Evolutionary conservation across 805 yeast species (phyloP).

Genomic region (Saccharomycopsis sp.): DNA sequence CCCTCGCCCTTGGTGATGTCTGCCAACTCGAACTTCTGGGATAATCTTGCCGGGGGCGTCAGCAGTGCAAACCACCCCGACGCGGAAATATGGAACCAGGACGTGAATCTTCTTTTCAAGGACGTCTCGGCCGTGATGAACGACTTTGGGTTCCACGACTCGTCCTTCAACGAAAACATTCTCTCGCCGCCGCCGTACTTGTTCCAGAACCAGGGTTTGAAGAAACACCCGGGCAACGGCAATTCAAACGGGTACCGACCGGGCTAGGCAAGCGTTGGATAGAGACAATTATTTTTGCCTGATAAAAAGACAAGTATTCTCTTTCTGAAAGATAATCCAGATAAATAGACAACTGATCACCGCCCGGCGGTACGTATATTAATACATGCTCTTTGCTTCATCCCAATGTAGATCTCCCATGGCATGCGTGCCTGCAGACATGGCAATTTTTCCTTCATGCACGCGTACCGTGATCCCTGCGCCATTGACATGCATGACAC

Average conservation of each 20-base stretch:
- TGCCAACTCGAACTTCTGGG: not conserved
- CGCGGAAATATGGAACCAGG: slow-evolving; percentile 10
- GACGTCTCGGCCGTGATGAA: slow-evolving; percentile 20
- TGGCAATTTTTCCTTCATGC: too few species aligned
- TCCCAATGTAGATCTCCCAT: too few species aligned
- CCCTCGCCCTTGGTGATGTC: not conserved
- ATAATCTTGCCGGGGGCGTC: not conserved
- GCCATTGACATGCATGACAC: too few species aligned
- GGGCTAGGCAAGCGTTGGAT: too few species aligned
- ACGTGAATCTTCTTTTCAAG: slow-evolving; percentile 14
- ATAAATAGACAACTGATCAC: too few species aligned
- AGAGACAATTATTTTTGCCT: too few species aligned
- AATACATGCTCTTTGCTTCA: too few species aligned
- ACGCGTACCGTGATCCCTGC: too few species aligned
- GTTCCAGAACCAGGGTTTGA: not conserved
- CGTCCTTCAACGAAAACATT: not conserved
- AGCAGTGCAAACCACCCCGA: not conserved
- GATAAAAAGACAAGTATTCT: too few species aligned
- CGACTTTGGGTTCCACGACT: slow-evolving; percentile 21
- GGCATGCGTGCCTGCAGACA: too few species aligned
- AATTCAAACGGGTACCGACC: not conserved
- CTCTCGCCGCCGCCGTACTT: not conserved
- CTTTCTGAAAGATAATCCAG: too few species aligned
- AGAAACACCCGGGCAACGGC: not conserved
- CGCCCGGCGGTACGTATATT: too few species aligned